Evolutionary conservation across 257 asterid genomes (phyloP).

Genomic region (Fraxinus anomala): DNA sequence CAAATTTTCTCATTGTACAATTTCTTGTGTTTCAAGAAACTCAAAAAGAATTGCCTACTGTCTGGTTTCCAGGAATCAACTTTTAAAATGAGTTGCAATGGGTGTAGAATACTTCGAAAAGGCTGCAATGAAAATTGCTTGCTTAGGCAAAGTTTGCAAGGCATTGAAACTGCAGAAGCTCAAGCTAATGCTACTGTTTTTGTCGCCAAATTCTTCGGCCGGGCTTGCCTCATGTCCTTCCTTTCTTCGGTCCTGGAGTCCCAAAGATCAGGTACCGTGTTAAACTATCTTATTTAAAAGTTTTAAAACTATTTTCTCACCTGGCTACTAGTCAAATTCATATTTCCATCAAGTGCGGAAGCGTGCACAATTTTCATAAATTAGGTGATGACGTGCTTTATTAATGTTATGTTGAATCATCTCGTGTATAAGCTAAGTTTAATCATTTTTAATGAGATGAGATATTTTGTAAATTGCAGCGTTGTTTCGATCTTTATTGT

Average conservation of each 20-base stretch:
- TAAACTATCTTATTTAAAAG: background rate
- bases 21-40: background rate
- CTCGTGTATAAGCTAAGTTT: too few species aligned
- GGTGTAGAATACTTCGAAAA: constrained; percentile 78
- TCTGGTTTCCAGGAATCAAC: background rate
- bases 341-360: too few species aligned
- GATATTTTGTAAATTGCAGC: constrained; percentile 42
- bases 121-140: constrained; percentile 82
- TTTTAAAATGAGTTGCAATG: constrained; percentile 76
- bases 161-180: constrained; percentile 59
- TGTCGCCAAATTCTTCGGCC: constrained; percentile 88
- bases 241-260: constrained; percentile 68
- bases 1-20: background rate
- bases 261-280: constrained; percentile 62
- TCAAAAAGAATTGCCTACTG: background rate
- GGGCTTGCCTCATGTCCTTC: constrained; percentile 86
- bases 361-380: too few species aligned
- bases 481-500: constrained; percentile 73
- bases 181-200: constrained; percentile 85
- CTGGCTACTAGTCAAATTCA: too few species aligned
- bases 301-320: too few species aligned
- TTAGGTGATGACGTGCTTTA: too few species aligned
- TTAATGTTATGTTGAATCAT: too few species aligned
- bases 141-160: constrained; percentile 58
- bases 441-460: background rate